Evolutionary conservation across 1,284 basidiomycete genomes (phyloP), one percentile per base, ranked within the genome.

Genomic region (Cryptococcus hybrid): DNA sequence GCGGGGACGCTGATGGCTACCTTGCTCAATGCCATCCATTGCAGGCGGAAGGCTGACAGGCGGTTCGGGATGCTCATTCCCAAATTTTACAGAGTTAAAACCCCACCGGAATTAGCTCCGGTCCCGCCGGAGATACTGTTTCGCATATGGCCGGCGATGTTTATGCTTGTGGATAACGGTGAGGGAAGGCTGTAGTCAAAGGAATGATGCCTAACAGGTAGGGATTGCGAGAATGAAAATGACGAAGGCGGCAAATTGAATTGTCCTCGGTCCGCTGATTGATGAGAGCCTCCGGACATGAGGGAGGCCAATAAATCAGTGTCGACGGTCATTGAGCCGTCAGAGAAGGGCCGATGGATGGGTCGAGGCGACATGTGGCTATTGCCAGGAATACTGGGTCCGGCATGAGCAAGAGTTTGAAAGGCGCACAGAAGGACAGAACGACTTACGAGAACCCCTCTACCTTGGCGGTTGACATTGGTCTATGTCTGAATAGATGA

Each of bases 241-340:
- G 62, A 54, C 11, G 62, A 62, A 15, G 44, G 30, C 50, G 56
- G 48, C 34, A 51, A 42, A n/a, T 36, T 39, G 39, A 39, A 42
- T 5, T 51, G 50, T 8, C 9, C 49, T n/a, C 39, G 11, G 15
- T 18, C 15, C 13, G 7, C 34, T 12, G 50, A 39, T n/a, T 24
- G 30, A 18, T 51, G 50, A 12, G 55, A 48, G 3, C 64, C 48
- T 12, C 40, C 40, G 34, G 58, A 56, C 63, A 68, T 65, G 46
- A 71, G 55, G 7, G 70, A 67, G 9, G 61, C 57, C 44, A 75
- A 66, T 7, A 73, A 62, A 24, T 70, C 65, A 34, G 73, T 73
- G 9, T 70, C 69, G 34, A 75, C 64, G 1, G 71, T 65, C 70
- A 73, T 71, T 9, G 73, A 75, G 0, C 71, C 73, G 48, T 73